Base-by-base conservation (phyloP, 176 grass and related monocot genomes). In the Puccinellia tenuiflora region DNA sequence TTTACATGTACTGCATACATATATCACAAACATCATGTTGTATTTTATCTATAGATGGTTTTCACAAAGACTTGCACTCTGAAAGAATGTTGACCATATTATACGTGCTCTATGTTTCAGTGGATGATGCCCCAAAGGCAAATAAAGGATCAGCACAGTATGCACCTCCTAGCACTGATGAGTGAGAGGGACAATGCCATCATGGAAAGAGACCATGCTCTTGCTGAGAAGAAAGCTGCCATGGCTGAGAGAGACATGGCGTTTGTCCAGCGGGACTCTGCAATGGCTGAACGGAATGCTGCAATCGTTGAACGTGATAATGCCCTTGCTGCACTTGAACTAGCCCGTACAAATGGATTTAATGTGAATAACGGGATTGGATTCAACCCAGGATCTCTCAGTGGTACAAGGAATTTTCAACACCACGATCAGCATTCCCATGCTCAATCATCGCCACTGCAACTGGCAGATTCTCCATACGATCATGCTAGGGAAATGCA, bases 81-180 rank as follows among this genome's bases (percentile, higher is more conserved):
- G 0, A 28, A 76, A 1, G 34, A 78, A 24, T 78, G 61, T 61
- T 50, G 29, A 53, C 7, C 39, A 52, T 79, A 79, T 52, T 16
- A 10, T 73, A 25, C 59, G 3, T 52, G 2, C 20, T 80, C 55
- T 82, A 12, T 83, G 50, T 86, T 86, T 62, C 84, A 97, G 94
- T 97, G 94, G 94, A 94, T 97, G 94, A 89, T 97, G 79, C 94
- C 94, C 75, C 94, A 90, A 84, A 76, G 83, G 10, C 94, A 92
- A 75, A 54, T 97, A 37, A 97, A 91, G 24, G 91, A 93, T 56
- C 91, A 89, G 71, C 91, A 91, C 25, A 91, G 88, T 51, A 86
- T 91, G 82, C 91, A 70, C 51, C 48, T 97, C 15, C 86, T 94
- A 29, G 85, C 94, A 7, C 45, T 92, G 6, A 85, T 97, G 90